A percentile compares a stretch with the other conserved stretches of the same genome.
Evolutionary conservation across 2,329 filamentous ascomycete genomes (phyloP).

Genomic region (Clarireedia paspali): DNA sequence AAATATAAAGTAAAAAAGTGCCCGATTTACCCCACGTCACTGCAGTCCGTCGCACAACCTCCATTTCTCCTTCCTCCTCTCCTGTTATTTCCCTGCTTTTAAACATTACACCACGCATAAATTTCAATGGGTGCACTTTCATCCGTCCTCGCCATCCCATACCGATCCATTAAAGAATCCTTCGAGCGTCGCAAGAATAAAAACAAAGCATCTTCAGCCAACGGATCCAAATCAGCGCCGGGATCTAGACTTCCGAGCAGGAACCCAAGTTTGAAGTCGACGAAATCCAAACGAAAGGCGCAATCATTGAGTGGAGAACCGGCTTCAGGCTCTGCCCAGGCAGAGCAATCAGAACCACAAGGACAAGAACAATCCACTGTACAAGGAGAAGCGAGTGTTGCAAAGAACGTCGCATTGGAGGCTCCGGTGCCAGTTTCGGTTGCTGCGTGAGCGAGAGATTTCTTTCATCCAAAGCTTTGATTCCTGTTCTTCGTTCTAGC

Average conservation of each 20-base stretch:
- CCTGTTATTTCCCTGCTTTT: neutral
- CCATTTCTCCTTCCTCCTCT: neutral
- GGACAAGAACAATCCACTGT: neutral
- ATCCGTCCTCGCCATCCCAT: conserved; percentile 12
- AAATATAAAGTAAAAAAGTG: neutral
- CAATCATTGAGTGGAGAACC: conserved; percentile 7
- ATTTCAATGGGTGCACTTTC: conserved; percentile 19
- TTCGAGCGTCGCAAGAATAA: neutral
- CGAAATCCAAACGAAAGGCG: neutral
- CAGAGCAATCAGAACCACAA: neutral
- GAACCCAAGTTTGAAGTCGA: neutral
- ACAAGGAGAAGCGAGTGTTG: neutral
- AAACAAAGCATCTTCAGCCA: neutral
- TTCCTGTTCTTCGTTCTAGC: neutral
- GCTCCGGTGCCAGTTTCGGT: neutral
- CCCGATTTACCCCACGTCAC: conserved; percentile 7
- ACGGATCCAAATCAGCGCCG: neutral
- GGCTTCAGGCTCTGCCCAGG: neutral
- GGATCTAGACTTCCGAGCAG: neutral
- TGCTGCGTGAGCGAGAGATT: neutral
- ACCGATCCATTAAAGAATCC: conserved; percentile 10
- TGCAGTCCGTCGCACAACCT: neutral
- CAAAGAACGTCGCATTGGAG: neutral
- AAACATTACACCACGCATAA: neutral
- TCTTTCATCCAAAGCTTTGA: neutral